Evolutionary conservation across 2,329 filamentous ascomycete species (phyloP), one percentile per base, ranked within the genome.

Genomic region (Xylariaceae sp.): DNA sequence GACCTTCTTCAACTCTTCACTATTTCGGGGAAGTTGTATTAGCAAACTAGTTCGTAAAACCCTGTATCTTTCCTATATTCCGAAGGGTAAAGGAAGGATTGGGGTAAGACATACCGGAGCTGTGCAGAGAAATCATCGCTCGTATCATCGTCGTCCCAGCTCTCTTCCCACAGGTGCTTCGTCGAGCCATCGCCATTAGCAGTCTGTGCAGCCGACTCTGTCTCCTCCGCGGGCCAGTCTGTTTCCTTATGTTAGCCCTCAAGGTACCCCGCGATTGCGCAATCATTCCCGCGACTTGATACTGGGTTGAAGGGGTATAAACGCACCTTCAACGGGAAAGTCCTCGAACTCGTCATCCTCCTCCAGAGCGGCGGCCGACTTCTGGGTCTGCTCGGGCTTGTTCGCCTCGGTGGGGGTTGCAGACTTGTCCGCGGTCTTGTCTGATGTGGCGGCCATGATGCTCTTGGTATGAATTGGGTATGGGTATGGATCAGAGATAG

Each of bases 271-370:
- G 15, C 8, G 47, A 11, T 7, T n/a, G 47, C 47, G 47, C 7
- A 7, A n/a, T 5, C 23, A 30, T 30, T 30, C 23, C 23, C 35
- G 17, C 23, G 41, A 44, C 11, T 44, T 44, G 41, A 13, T 2
- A 18, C 17, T 18, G 17, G 17, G 17, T 18, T 18, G 17, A 18
- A 18, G 2, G 17, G 17, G 17, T 18, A 18, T 18, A 18, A 18
- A 45, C 79, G 48, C 77, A 96, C 94, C 92, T 78, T 99, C 93
- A 58, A 96, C 89, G 30, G 94, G 94, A 72, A 99, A 99, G 75
- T 99, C 94, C 74, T 99, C 94, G 71, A 99, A 99, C 79, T 99
- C 94, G 75, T 99, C 94, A 72, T 99, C 94, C 75, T 99, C 94
- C 75, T 96, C 94, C 34, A 97, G 82, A 60, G 89, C 84, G 39